Evolutionary conservation across 495 filamentous ascomycete species (phyloP).

Genomic region (Thozetella sp.): DNA sequence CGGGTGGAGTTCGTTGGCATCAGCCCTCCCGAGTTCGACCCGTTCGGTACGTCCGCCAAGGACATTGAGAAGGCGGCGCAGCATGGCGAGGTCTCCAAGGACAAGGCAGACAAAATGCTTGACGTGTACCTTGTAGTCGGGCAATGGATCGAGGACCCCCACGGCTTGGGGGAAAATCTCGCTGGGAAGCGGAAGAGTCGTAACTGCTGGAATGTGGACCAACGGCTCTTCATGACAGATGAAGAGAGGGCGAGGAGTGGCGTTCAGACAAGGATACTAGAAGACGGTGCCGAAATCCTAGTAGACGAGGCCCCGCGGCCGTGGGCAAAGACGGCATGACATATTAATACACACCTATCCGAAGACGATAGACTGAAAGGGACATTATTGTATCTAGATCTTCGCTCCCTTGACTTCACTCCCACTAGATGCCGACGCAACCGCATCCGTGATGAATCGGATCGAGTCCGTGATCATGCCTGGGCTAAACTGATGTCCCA

Average conservation of each 20-base stretch:
- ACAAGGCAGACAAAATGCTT: conserved; percentile 33
- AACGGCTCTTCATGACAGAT: conserved; percentile 35
- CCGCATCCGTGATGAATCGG: conserved; percentile 61
- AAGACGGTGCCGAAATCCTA: conserved; percentile 30
- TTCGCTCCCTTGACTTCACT: conserved; percentile 13
- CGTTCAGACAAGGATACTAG: conserved; percentile 20
- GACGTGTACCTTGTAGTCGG: conserved; percentile 38
- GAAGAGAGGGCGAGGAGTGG: conserved; percentile 34
- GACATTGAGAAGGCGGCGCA: conserved; percentile 19
- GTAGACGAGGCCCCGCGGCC: conserved; percentile 28
- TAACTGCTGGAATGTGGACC: conserved; percentile 46
- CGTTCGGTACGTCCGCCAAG: not conserved
- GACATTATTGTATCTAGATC: conserved; percentile 13
- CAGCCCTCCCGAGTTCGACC: conserved; percentile 60
- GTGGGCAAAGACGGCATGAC: conserved; percentile 19
- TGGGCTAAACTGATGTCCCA: conserved; percentile 71
- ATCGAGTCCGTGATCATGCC: conserved; percentile 76
- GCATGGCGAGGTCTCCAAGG: conserved; percentile 5
- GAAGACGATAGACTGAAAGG: too few relatives aligned
- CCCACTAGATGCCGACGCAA: conserved; percentile 21
- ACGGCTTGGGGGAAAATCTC: conserved; percentile 44
- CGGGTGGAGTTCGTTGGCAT: conserved; percentile 62
- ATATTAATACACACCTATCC: not conserved
- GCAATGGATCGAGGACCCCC: conserved; percentile 52
- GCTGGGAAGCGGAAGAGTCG: conserved; percentile 47